A percentile compares a stretch with the other conserved stretches of the same genome.
These are phyloP conservation scores for Aspergillus ibericus DNA, from an alignment of 2,329 filamentous ascomycete species.

Conservation along the genomic window DNA sequence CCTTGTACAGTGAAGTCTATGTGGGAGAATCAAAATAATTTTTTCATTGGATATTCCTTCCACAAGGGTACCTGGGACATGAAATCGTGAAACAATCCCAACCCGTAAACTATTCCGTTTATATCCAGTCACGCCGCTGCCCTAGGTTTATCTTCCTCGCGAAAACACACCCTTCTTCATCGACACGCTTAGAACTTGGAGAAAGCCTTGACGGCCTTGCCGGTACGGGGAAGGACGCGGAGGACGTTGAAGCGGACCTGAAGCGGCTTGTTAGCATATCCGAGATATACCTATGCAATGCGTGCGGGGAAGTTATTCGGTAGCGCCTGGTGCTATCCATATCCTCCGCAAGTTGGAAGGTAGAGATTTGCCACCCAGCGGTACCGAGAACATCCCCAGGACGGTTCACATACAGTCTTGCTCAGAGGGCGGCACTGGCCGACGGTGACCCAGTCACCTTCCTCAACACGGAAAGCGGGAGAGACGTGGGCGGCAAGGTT, in stretches of 20 bases:
- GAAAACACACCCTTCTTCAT: slow-evolving; percentile 32
- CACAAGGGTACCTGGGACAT: slow-evolving; percentile 44
- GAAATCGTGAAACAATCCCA: slow-evolving; percentile 43
- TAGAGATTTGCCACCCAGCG: not conserved
- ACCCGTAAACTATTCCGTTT: slow-evolving; percentile 36
- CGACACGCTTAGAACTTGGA: slow-evolving; percentile 81
- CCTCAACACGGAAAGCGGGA: slow-evolving; percentile 99
- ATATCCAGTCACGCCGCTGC: slow-evolving; percentile 42
- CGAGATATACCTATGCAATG: not conserved
- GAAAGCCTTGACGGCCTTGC: slow-evolving; percentile 98
- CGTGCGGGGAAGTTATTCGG: not conserved
- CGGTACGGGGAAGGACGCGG: slow-evolving; percentile 94
- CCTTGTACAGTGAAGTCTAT: slow-evolving; percentile 25
- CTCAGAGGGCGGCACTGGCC: slow-evolving; percentile 98
- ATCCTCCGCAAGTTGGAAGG: not conserved
- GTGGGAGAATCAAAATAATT: slow-evolving; percentile 37
- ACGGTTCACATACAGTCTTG: slow-evolving; percentile 83
- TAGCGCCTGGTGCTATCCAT: not conserved
- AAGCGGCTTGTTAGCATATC: slow-evolving; percentile 20
- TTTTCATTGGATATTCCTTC: slow-evolving; percentile 43
- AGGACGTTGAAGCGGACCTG: slow-evolving; percentile 99
- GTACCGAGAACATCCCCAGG: not conserved
- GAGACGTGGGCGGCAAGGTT: slow-evolving; percentile 99
- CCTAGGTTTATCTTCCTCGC: slow-evolving; percentile 34
- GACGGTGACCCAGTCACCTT: slow-evolving; percentile 98